Base-by-base conservation (phyloP, 345 rosid genomes). In the Orychophragmus violaceus region DNA sequence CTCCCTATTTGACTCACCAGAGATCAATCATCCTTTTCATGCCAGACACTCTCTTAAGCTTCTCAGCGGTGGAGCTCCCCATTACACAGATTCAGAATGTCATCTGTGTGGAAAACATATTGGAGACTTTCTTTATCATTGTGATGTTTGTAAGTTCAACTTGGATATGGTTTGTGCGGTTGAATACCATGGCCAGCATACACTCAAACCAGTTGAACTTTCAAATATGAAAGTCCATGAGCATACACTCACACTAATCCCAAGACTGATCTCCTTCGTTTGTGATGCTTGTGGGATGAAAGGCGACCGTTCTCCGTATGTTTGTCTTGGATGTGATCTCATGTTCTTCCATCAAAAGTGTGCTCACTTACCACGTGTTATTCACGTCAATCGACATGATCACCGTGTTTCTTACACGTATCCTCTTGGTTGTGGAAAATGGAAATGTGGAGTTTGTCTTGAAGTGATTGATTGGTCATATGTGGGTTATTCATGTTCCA, bases 161-260 rank as follows among this genome's bases (percentile, higher is more conserved):
- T n/a, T n/a, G n/a, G n/a, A n/a, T n/a, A n/a, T n/a, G n/a, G n/a
- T n/a, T n/a, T n/a, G n/a, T n/a, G n/a, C n/a, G n/a, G n/a, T n/a
- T n/a, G n/a, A n/a, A n/a, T n/a, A n/a, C n/a, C n/a, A n/a, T n/a
- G n/a, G n/a, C n/a, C n/a, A n/a, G n/a, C n/a, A n/a, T n/a, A 3
- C 1, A 0, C 37, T n/a, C 2, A 22, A 23, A 3, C 16, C 42
- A 9, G 27, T n/a, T n/a, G 0, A 17, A 17, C 41, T 60, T 25
- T 70, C 48, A 6, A 28, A 50, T 13, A 2, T 50, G 2, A 60
- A 49, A 44, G 52, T 19, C 35, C 76, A 72, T 46, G 65, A 64
- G 10, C 70, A 68, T 45, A 33, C 73, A 12, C 54, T 74, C 21
- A 68, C 37, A 8, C 28, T 75, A 23, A 17, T 49, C 1, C 53